phyloP scores from a whole-genome alignment of 805 yeast genomes.

The Candida caryicola region DNA sequence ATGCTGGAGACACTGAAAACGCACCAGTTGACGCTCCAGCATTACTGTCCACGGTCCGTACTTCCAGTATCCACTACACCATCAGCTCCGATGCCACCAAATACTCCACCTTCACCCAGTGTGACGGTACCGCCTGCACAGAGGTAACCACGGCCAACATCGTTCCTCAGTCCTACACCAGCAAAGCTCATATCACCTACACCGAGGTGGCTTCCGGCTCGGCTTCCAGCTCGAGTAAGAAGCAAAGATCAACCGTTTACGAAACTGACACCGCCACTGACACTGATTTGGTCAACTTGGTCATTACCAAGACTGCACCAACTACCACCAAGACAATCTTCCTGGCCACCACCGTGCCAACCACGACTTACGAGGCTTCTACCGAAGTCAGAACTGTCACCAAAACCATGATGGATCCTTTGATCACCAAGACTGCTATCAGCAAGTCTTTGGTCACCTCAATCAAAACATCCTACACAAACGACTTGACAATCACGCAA shows the following conservation, averaged over 20 bases:
- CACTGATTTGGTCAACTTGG: constrained; percentile 7
- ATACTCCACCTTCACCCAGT: constrained; percentile 13
- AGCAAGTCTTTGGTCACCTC: constrained; percentile 20
- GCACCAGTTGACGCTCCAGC: constrained; percentile 2
- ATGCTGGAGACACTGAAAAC: constrained; percentile 1
- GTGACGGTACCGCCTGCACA: constrained; percentile 4
- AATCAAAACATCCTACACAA: constrained; percentile 21
- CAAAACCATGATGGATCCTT: constrained; percentile 25
- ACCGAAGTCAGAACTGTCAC: constrained; percentile 19
- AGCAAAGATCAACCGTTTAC: constrained; percentile 13
- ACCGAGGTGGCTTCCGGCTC: constrained; percentile 4
- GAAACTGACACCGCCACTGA: constrained; percentile 21
- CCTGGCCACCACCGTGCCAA: constrained; percentile 23
- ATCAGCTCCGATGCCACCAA: constrained; percentile 17
- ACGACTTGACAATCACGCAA: constrained; percentile 11
- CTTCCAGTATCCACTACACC: constrained; percentile 19
- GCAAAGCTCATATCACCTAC: constrained; percentile 5
- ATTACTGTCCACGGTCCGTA: constrained; percentile 9
- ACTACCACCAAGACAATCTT: constrained; percentile 31
- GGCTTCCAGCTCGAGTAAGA: constrained; percentile 1
- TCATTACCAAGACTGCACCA: constrained; percentile 19
- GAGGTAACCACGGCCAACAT: constrained; percentile 1
- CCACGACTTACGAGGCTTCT: constrained; percentile 17
- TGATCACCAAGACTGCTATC: constrained; percentile 25
- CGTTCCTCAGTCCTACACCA: constrained; percentile 6